phyloP scores from a whole-genome alignment of 179 eudicot species.

The Spergularia azorica region DNA sequence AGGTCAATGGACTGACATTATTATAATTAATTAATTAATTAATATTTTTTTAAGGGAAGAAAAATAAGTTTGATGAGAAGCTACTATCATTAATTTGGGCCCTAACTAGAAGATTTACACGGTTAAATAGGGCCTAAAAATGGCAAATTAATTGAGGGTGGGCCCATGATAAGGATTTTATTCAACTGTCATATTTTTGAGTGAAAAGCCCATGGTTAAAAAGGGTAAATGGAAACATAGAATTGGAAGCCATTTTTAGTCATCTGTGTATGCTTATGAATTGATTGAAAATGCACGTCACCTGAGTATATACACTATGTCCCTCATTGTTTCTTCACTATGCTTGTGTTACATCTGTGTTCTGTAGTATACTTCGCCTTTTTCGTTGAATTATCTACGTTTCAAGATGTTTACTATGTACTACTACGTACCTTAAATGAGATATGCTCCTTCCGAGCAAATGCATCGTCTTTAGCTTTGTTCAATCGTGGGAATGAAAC shows the following conservation, averaged over 20 bases:
- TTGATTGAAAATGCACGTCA: slow-evolving; percentile 22
- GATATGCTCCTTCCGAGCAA: too few relatives aligned
- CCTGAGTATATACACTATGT: slow-evolving; percentile 1
- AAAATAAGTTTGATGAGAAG: slow-evolving; percentile 4
- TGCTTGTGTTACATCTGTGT: too few relatives aligned
- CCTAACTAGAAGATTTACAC: neutral
- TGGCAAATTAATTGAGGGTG: neutral
- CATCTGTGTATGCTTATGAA: slow-evolving; percentile 9
- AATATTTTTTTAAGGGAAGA: neutral
- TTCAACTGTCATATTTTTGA: slow-evolving; percentile 31
- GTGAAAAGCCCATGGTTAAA: slow-evolving; percentile 20
- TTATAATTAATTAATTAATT: neutral
- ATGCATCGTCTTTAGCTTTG: too few relatives aligned
- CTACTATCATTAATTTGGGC: slow-evolving; percentile 1
- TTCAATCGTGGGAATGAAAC: too few relatives aligned
- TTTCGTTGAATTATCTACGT: too few relatives aligned
- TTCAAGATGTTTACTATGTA: too few relatives aligned
- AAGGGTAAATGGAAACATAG: slow-evolving; percentile 10
- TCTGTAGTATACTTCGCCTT: too few relatives aligned
- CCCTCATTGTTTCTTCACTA: slow-evolving; percentile 1
- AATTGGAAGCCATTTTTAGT: slow-evolving; percentile 24
- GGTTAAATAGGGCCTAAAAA: slow-evolving; percentile 3
- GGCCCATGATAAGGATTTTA: slow-evolving; percentile 20
- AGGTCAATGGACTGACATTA: slow-evolving; percentile 27
- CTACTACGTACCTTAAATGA: too few relatives aligned